Evolutionary conservation across 371 early-diverging fungal genomes (phyloP).

Genomic region (Rhizopus delemar): DNA sequence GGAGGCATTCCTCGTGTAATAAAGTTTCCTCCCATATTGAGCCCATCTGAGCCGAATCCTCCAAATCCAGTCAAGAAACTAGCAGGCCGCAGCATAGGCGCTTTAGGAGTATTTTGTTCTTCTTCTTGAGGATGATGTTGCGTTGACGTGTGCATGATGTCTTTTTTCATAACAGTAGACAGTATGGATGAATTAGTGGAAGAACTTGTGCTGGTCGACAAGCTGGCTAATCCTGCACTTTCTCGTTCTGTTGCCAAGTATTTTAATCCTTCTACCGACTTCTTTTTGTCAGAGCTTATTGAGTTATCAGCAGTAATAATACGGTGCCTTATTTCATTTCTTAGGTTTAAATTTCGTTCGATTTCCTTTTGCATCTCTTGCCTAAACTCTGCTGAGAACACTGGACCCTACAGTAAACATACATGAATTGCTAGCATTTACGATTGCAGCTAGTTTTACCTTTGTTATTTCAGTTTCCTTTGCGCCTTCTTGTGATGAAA

Average conservation of each 20-base stretch:
- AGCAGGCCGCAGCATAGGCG: slow-evolving; percentile 37
- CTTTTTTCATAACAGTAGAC: slow-evolving; percentile 24
- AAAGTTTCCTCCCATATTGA: slow-evolving; percentile 30
- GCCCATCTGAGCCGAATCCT: slow-evolving; percentile 29
- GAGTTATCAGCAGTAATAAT: slow-evolving; percentile 46
- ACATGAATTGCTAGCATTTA: not conserved
- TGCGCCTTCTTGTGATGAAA: slow-evolving; percentile 12
- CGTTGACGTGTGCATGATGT: slow-evolving; percentile 13
- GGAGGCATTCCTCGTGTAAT: slow-evolving; percentile 44
- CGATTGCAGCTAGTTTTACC: slow-evolving; percentile 16
- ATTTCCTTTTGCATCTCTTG: slow-evolving; percentile 60
- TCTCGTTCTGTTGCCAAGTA: slow-evolving; percentile 51
- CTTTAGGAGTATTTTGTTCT: slow-evolving; percentile 11
- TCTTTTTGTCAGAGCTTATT: slow-evolving; percentile 32
- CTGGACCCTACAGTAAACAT: slow-evolving; percentile 36
- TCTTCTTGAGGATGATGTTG: slow-evolving; percentile 3
- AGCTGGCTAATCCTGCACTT: slow-evolving; percentile 23
- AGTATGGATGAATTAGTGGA: slow-evolving; percentile 28
- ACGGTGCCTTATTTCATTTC: slow-evolving; percentile 49
- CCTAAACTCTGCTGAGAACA: slow-evolving; percentile 56
- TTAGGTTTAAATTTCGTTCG: slow-evolving; percentile 45
- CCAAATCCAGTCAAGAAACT: slow-evolving; percentile 49
- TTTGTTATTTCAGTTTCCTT: slow-evolving; percentile 55
- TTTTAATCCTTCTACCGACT: slow-evolving; percentile 53
- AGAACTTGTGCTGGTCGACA: slow-evolving; percentile 34